Conservation (phyloP, 2,329 filamentous ascomycete species). For the Pseudogymnoascus sp. region DNA sequence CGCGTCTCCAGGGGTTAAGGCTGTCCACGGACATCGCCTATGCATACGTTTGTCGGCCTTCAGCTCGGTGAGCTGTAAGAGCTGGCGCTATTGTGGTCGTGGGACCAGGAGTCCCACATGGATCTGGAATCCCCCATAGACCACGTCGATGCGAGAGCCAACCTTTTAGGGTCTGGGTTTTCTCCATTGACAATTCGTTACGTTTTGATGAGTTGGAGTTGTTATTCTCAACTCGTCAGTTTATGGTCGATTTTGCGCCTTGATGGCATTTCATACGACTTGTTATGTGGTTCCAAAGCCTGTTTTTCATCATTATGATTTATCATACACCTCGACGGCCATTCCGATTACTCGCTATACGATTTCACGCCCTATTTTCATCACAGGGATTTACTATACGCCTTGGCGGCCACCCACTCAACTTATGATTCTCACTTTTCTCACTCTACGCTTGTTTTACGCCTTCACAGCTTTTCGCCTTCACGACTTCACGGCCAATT, state of each 20-base stretch:
- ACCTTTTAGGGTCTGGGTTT: not conserved
- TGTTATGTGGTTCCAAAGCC: not conserved
- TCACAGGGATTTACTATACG: not conserved
- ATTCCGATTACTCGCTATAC: not conserved
- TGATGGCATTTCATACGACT: not conserved
- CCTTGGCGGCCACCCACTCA: not conserved
- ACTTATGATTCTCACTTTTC: not conserved
- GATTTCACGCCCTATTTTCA: not conserved
- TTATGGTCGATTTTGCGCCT: not conserved
- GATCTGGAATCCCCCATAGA: not conserved
- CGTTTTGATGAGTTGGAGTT: not conserved
- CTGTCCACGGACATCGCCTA: not conserved
- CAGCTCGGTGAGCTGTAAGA: not conserved
- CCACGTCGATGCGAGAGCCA: not conserved
- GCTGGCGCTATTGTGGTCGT: not conserved
- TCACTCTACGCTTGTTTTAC: not conserved
- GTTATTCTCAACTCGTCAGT: not conserved
- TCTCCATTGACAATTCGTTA: not conserved
- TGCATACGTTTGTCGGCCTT: not conserved
- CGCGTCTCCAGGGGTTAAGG: not conserved
- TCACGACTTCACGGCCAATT: not conserved
- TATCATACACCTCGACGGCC: not conserved
- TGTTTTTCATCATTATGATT: not conserved
- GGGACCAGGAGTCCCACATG: not conserved
- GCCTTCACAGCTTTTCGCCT: not conserved